A percentile compares a stretch with the other conserved stretches of the same genome.
Conservation (phyloP, 176 grass and related monocot species). For the Aegilops tauschii region DNA sequence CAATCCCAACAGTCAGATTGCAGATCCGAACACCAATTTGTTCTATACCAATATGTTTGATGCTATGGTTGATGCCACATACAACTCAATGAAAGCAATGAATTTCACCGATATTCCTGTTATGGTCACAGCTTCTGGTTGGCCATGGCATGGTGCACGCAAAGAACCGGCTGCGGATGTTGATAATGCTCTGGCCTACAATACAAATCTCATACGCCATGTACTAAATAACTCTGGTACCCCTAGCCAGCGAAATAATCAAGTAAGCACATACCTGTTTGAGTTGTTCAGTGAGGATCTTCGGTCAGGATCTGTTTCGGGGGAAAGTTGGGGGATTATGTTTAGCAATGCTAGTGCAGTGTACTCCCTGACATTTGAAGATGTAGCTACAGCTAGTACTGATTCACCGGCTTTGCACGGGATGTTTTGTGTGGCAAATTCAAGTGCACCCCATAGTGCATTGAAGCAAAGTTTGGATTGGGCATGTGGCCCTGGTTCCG, state of each 20-base stretch:
- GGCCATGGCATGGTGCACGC: conserved; percentile 73
- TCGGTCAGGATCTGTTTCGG: conserved; percentile 53
- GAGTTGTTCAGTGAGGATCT: conserved; percentile 97
- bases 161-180: conserved; percentile 86
- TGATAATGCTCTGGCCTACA: conserved; percentile 96
- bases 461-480: conserved; percentile 95
- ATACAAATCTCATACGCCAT: conserved; percentile 84
- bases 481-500: conserved; percentile 95
- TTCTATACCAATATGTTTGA: conserved; percentile 99
- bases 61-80: conserved; percentile 85
- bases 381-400: conserved; percentile 32
- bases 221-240: conserved; percentile 89
- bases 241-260: conserved; percentile 67
- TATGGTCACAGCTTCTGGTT: conserved; percentile 84
- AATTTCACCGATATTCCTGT: conserved; percentile 91
- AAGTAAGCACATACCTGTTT: conserved; percentile 73
- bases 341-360: conserved; percentile 62
- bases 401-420: conserved; percentile 62
- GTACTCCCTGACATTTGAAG: conserved; percentile 80
- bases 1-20: conserved; percentile 76
- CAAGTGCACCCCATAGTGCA: conserved; percentile 54
- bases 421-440: conserved; percentile 88
- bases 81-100: conserved; percentile 87
- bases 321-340: conserved; percentile 88
- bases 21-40: conserved; percentile 84